Conservation (phyloP, 2,329 filamentous ascomycete species). For the Dryadomyces quercus-mongolicae region DNA sequence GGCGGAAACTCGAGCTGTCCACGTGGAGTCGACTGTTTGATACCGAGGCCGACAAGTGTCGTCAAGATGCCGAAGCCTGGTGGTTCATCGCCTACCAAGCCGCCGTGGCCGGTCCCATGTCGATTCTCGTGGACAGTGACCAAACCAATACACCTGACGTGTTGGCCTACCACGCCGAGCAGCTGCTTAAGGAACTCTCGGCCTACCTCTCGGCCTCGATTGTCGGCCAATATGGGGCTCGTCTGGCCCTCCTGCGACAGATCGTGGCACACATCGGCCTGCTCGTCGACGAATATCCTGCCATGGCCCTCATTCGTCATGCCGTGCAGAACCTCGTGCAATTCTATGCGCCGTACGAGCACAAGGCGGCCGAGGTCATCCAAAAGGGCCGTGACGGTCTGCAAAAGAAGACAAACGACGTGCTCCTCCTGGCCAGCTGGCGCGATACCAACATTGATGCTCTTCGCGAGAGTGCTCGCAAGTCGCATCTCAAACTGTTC, state of each 20-base stretch:
- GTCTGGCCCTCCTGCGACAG: constrained; percentile 58
- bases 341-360: constrained; percentile 62
- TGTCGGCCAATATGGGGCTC: constrained; percentile 65
- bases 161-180: constrained; percentile 50
- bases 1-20: constrained; percentile 81
- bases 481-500: constrained; percentile 86
- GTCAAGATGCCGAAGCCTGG: constrained; percentile 75
- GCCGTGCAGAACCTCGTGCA: constrained; percentile 65
- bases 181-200: constrained; percentile 64
- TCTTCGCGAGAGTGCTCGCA: constrained; percentile 75
- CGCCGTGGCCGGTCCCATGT: constrained; percentile 61
- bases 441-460: constrained; percentile 94
- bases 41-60: constrained; percentile 64
- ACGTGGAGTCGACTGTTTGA: constrained; percentile 89
- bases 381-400: constrained; percentile 55
- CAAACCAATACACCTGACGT: no score
- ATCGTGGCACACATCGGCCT: constrained; percentile 53
- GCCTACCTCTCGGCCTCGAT: constrained; percentile 69
- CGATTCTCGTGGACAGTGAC: constrained; percentile 36
- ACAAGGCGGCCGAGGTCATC: constrained; percentile 51
- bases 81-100: constrained; percentile 95
- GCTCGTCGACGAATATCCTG: constrained; percentile 45
- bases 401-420: constrained; percentile 88
- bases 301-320: constrained; percentile 44
- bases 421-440: constrained; percentile 92